Percentiles rank a stretch among this genome's conserved stretches.
Evolutionary conservation across 495 filamentous ascomycete genomes (phyloP).

Genomic region (Tuber brumale): DNA sequence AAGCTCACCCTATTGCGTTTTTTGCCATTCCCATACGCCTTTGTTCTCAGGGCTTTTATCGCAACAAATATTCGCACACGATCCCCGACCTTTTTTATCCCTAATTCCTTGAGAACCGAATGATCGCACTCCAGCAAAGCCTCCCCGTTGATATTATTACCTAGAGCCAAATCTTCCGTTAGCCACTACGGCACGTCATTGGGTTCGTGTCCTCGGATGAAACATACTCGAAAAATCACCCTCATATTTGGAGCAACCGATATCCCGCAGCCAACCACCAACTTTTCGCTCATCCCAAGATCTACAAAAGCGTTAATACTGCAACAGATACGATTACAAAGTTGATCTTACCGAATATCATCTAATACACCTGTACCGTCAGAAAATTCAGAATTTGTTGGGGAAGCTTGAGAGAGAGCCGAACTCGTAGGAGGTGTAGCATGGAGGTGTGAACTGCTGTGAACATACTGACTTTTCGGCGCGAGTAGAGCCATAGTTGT

Average conservation of each 20-base stretch:
- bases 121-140: constrained; percentile 96
- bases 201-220: background rate
- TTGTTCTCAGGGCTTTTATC: constrained; percentile 86
- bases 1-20: constrained; percentile 71
- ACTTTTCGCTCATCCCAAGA: constrained; percentile 89
- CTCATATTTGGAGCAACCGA: constrained; percentile 90
- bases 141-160: constrained; percentile 93
- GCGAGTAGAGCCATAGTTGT: constrained; percentile 73
- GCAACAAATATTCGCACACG: constrained; percentile 87
- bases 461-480: constrained; percentile 67
- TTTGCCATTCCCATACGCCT: constrained; percentile 72
- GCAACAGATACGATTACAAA: constrained; percentile 52
- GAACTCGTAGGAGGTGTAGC: constrained; percentile 50
- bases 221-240: constrained; percentile 68
- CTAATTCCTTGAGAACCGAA: constrained; percentile 92
- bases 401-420: constrained; percentile 68
- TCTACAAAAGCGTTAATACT: constrained; percentile 45
- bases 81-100: constrained; percentile 96
- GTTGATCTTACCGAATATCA: constrained; percentile 55
- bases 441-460: constrained; percentile 50
- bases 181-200: background rate
- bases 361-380: constrained; percentile 58
- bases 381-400: constrained; percentile 94
- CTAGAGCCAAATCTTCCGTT: constrained; percentile 40
- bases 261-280: constrained; percentile 77